phyloP scores from a whole-genome alignment of 257 asterid species.

The Solanum okadae region DNA sequence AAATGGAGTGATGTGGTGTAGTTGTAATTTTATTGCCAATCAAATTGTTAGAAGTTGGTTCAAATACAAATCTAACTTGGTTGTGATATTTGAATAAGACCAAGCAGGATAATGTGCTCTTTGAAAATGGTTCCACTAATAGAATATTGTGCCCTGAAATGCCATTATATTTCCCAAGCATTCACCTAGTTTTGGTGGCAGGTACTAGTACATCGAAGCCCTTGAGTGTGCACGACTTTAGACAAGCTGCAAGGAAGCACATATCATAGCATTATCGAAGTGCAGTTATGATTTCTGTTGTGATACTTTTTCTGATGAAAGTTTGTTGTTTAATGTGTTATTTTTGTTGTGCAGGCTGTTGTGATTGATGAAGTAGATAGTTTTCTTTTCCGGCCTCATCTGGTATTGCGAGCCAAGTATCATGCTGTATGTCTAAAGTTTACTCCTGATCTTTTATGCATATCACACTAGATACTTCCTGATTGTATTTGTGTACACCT shows the following conservation, averaged over 20 bases:
- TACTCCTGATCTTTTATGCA: background rate
- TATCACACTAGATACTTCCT: background rate
- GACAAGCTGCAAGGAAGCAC: background rate
- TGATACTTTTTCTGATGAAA: background rate
- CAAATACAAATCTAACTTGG: background rate
- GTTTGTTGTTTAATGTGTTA: background rate
- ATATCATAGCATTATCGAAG: background rate
- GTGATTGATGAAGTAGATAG: constrained; percentile 93
- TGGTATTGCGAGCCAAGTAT: constrained; percentile 79
- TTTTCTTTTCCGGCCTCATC: constrained; percentile 89
- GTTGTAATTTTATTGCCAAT: background rate
- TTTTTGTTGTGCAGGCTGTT: constrained; percentile 49
- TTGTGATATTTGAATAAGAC: background rate
- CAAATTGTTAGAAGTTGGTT: background rate
- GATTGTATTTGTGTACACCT: background rate
- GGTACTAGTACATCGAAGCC: background rate
- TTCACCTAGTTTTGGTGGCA: background rate
- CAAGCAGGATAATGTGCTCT: background rate
- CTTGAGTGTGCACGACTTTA: background rate
- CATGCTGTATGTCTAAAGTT: constrained; percentile 58
- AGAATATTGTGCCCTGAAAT: background rate
- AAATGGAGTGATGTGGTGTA: background rate
- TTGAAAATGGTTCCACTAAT: background rate
- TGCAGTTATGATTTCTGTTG: background rate
- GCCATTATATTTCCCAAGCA: background rate